phyloP scores from a whole-genome alignment of 805 yeast genomes.

The Danielia reshetovae region DNA sequence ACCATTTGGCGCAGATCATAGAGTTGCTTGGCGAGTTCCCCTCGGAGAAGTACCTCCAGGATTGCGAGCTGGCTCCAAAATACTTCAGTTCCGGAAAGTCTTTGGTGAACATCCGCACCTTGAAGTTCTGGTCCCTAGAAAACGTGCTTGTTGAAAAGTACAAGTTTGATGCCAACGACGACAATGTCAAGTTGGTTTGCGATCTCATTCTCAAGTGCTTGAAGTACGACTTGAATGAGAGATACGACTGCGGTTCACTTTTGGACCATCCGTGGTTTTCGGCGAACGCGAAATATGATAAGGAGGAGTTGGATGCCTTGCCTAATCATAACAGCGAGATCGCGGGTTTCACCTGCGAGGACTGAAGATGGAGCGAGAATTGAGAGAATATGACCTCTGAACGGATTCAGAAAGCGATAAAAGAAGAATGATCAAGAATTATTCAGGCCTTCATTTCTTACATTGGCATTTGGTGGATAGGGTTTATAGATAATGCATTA shows the following conservation, averaged over 20 bases:
- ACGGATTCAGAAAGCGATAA: too few relatives aligned
- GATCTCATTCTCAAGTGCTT: constrained; percentile 51
- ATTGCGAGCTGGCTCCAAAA: constrained; percentile 53
- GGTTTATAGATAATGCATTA: neutral
- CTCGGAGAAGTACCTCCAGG: constrained; percentile 49
- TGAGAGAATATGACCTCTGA: constrained; percentile 1
- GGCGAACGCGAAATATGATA: constrained; percentile 9
- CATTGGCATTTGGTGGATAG: too few relatives aligned
- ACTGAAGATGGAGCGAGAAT: constrained; percentile 16
- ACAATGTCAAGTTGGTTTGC: constrained; percentile 35
- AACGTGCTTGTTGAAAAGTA: constrained; percentile 85
- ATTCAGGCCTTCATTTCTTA: constrained; percentile 1
- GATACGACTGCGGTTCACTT: constrained; percentile 54
- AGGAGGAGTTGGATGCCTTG: constrained; percentile 17
- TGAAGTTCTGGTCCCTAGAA: constrained; percentile 85
- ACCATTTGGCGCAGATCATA: constrained; percentile 92
- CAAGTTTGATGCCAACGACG: constrained; percentile 43
- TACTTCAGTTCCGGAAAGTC: constrained; percentile 67
- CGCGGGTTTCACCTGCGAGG: constrained; percentile 30
- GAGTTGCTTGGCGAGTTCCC: constrained; percentile 77
- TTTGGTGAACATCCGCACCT: constrained; percentile 69
- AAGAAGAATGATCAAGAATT: constrained; percentile 1
- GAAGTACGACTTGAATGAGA: constrained; percentile 42
- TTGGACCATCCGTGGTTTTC: constrained; percentile 51
- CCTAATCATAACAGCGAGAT: constrained; percentile 23